phyloP scores from a whole-genome alignment of 177 flowering plant genomes.

The Vitis hybrid region DNA sequence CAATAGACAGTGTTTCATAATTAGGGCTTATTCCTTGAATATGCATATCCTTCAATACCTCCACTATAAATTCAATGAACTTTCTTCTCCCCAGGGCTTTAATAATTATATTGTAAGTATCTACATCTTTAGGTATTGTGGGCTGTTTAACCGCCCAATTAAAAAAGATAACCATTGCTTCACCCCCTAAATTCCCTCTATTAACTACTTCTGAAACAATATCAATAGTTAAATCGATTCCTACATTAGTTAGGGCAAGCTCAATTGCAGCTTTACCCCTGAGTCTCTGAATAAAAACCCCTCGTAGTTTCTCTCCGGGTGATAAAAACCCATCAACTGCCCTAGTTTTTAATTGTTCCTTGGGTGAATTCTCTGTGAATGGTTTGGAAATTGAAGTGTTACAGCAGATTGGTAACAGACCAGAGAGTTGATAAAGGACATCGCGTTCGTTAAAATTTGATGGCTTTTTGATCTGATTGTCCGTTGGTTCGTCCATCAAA shows the following conservation, averaged over 20 bases:
- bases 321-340: constrained; percentile 49
- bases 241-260: constrained; percentile 43
- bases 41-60: constrained; percentile 47
- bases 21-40: constrained; percentile 28
- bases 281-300: constrained; percentile 80
- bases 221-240: constrained; percentile 48
- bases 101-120: constrained; percentile 45
- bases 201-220: constrained; percentile 59
- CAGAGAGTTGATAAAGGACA: constrained; percentile 55
- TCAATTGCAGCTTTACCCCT: constrained; percentile 59
- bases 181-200: constrained; percentile 71
- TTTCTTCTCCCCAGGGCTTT: constrained; percentile 81
- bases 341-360: constrained; percentile 6
- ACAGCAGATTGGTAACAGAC: constrained; percentile 38
- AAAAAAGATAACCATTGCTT: constrained; percentile 72
- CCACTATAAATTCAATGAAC: constrained; percentile 47
- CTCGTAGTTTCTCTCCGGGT: constrained; percentile 80
- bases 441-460: constrained; percentile 38
- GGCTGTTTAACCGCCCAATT: constrained; percentile 74
- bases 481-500: constrained; percentile 2
- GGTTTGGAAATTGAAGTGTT: constrained; percentile 12
- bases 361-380: constrained; percentile 8
- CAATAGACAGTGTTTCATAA: constrained; percentile 54
- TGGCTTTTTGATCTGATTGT: not conserved
- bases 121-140: constrained; percentile 23